Evolutionary conservation across 2,329 filamentous ascomycete species (phyloP).

Genomic region (Xylariales sp.): DNA sequence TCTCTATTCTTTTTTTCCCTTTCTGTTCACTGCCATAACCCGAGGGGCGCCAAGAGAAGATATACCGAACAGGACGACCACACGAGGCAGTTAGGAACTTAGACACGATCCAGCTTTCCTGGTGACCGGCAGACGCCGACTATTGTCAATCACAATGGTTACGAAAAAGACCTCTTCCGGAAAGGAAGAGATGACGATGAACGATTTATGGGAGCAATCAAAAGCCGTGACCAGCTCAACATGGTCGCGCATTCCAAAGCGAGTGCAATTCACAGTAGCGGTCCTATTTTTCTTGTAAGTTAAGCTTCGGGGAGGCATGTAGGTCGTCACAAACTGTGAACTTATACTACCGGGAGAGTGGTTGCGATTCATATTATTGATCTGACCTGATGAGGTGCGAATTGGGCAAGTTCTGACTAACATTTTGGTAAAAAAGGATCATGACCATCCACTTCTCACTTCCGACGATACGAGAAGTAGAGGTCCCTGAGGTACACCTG

Average conservation of each 20-base stretch:
- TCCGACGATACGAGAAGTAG: conserved; percentile 6
- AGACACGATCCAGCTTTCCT: too few species aligned
- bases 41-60: background rate
- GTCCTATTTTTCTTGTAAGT: conserved; percentile 28
- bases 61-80: too few species aligned
- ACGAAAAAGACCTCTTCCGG: background rate
- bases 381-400: too few species aligned
- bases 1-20: background rate
- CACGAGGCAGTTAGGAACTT: too few species aligned
- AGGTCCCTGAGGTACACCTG: conserved; percentile 17
- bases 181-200: conserved; percentile 13
- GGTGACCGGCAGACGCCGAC: too few species aligned
- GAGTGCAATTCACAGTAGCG: conserved; percentile 24
- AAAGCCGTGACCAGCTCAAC: conserved; percentile 17
- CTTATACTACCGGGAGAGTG: background rate
- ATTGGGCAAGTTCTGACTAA: too few species aligned
- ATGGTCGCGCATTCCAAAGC: conserved; percentile 29
- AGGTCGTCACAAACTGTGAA: background rate
- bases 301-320: too few species aligned
- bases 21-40: background rate
- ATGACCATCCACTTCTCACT: conserved; percentile 8
- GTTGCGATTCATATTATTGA: background rate
- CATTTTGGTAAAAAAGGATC: conserved; percentile 4
- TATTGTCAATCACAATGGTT: too few species aligned
- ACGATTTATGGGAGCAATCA: conserved; percentile 14